A percentile compares a stretch with the other conserved stretches of the same genome.
phyloP scores from a whole-genome alignment of 805 yeast species.

The Cyberlindnera euphorbiiphila region DNA sequence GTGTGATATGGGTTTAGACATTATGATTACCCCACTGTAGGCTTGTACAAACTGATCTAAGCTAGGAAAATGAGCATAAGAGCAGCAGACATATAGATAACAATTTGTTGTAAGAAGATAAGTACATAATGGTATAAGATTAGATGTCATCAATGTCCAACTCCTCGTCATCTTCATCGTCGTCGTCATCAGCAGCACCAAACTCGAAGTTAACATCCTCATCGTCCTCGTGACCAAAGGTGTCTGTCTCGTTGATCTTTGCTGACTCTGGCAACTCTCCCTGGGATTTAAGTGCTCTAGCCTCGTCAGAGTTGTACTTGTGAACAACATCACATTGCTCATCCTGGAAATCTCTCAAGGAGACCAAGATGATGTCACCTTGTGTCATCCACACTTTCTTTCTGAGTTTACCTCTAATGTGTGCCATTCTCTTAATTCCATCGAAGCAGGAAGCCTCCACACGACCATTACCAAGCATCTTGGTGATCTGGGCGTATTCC shows the following conservation, averaged over 20 bases:
- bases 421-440: slow-evolving; percentile 91
- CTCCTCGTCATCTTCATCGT: slow-evolving; percentile 61
- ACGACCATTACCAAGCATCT: slow-evolving; percentile 98
- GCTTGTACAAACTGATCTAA: no score
- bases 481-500: slow-evolving; percentile 97
- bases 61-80: not conserved
- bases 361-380: slow-evolving; percentile 94
- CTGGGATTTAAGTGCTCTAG: slow-evolving; percentile 88
- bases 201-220: slow-evolving; percentile 98
- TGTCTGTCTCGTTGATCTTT: slow-evolving; percentile 95
- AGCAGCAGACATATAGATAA: no score
- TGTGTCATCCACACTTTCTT: slow-evolving; percentile 99
- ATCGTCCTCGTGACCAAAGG: slow-evolving; percentile 93
- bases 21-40: no score
- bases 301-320: slow-evolving; percentile 96
- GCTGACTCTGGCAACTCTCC: slow-evolving; percentile 98
- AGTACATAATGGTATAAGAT: slow-evolving; percentile 10
- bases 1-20: no score
- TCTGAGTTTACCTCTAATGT: slow-evolving; percentile 97
- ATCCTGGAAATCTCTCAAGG: slow-evolving; percentile 97
- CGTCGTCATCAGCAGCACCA: slow-evolving; percentile 85
- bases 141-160: slow-evolving; percentile 95
- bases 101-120: not conserved
- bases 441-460: slow-evolving; percentile 95
- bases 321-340: slow-evolving; percentile 97